phyloP scores from a whole-genome alignment of 768 basidiomycete species.

The Tylopilus plumbeoviolaceoides region DNA sequence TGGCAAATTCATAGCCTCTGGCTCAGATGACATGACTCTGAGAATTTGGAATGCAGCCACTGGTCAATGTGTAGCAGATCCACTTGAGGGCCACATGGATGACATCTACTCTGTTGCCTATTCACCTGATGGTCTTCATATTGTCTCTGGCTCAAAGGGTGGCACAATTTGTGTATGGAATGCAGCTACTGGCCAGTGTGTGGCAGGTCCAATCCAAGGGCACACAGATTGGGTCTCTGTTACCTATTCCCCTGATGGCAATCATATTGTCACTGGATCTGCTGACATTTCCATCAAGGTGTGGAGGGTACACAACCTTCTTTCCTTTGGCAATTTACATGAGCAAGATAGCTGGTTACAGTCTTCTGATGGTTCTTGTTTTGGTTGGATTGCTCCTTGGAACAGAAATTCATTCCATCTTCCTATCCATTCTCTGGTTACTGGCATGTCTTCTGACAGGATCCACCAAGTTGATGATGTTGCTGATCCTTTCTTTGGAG shows the following conservation, averaged over 20 bases:
- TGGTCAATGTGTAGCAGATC: no score
- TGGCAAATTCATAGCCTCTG: no score
- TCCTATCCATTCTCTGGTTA: not conserved
- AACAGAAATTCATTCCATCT: not conserved
- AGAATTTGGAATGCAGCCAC: no score
- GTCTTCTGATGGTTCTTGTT: not conserved
- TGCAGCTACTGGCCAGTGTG: no score
- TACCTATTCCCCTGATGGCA: not conserved
- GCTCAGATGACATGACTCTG: no score
- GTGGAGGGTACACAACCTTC: not conserved
- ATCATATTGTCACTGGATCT: not conserved
- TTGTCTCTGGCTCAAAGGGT: no score
- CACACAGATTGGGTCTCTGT: not conserved
- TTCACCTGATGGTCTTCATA: no score
- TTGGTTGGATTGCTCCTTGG: not conserved
- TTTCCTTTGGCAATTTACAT: not conserved
- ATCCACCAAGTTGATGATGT: not conserved
- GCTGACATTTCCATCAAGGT: not conserved
- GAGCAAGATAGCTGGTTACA: not conserved
- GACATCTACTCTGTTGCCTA: no score
- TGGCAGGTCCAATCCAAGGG: not conserved
- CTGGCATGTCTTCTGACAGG: not conserved
- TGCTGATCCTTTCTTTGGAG: constrained; percentile 3
- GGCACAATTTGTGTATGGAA: no score
- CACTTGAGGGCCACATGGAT: no score